Base-by-base conservation (phyloP, 2,329 filamentous ascomycete species). In the Conoideocrella luteorostrata region DNA sequence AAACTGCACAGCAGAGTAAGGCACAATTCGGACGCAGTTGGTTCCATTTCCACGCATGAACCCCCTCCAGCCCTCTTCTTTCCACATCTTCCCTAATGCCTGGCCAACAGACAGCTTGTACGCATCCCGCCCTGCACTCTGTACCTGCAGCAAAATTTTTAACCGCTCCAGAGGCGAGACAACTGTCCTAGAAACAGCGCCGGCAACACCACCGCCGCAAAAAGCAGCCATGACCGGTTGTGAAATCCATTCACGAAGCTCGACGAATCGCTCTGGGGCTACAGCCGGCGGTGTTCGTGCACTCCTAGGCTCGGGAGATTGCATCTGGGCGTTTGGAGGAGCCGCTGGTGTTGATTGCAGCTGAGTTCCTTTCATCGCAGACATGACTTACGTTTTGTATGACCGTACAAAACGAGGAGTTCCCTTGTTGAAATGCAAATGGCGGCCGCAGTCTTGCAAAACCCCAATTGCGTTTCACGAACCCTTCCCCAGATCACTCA, bases 21-120 rank as follows among this genome's bases (percentile, higher is more conserved):
- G 93, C 41, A 98, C 88, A 53, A 98, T 98, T 49, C 93, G 87
- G 57, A 98, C 88, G 73, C 93, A 98, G 66, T 98, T 98, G 48
- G 90, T 96, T 50, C 93, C 93, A 63, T 98, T 98, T 41, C 93
- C 93, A 53, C 89, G 82, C 90, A 98, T 95, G 66, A 97, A 95
- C 0, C 93, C 93, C 63, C 82, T 82, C 88, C 90, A 97, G 43
- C 93, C 93, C 67, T 98, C 93, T 62, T 98, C 93, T 55, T 75
- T 82, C 83, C 91, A 95, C 85, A 98, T 98, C 67, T 98, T 98
- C 33, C 71, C 77, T 51, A 98, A 72, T 4, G 88, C 93, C 67
- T 94, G 88, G 54, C 82, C 80, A 46, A 97, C 88, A 13, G 89
- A 93, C 64, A 96, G 73, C 63, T 93, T 91, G 69, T 98, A 98